Base-by-base conservation (phyloP, 2,329 filamentous ascomycete species). In the Aspergillus fumigatus region DNA sequence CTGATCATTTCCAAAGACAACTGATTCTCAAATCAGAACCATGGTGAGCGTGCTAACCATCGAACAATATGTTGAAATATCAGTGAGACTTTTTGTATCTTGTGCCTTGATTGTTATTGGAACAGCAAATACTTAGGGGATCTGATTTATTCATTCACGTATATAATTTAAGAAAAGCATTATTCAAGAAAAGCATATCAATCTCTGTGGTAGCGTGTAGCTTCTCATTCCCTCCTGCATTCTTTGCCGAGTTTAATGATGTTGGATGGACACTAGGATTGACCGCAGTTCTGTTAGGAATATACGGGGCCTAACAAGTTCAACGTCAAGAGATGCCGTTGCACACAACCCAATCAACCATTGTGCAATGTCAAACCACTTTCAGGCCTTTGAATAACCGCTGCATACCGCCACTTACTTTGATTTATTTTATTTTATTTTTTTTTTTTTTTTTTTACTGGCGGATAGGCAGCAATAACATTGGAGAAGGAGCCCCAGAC, bases 1-100 rank as follows among this genome's bases (percentile, higher is more conserved):
- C 76, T 97, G 56, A 76, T 79, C 41, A 75, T 55, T 38, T 14
- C 32, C 32, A 17, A 38, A 38, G 14, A 17, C 5, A 38, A 38
- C 14, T 38, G 32, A 38, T 38, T 17, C 14, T 17, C 14, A 38
- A 17, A n/a, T 17, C 14, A 38, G 14, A 38, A 38, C 5, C 5
- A 38, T 38, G 32, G 14, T 17, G 32, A 17, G 14, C 5, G 17
- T 38, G 32, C 32, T 38, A 17, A 38, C 32, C 5, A 35, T 38
- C 32, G 17, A 38, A 38, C 32, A 38, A 38, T 17, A 38, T 7
- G 32, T 38, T 38, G 32, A 38, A 17, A 17, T 38, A 38, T 7
- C 32, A 14, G 32, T 38, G 14, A 14, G 32, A 5, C 7, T 38
- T 38, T 38, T 38, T 17, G 32, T 17, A 38, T 14, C 4, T 38